A percentile compares a stretch with the other conserved stretches of the same genome.
These are phyloP conservation scores for Amphicarpaea edgeworthii DNA, from an alignment of 306 rosid species.

Conservation along the genomic window DNA sequence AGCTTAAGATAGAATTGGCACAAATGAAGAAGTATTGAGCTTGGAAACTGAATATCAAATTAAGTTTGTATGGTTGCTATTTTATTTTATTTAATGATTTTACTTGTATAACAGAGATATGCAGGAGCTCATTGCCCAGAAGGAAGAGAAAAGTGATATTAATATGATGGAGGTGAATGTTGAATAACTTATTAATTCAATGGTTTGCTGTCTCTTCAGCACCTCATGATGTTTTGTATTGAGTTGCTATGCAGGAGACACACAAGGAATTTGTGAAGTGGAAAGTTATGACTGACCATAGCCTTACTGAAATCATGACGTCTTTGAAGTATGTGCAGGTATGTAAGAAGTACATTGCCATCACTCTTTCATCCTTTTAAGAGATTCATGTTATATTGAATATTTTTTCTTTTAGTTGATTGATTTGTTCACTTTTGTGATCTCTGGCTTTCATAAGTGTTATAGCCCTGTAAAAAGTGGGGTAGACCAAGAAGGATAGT, in stretches of 20 bases:
- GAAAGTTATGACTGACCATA: constrained; percentile 65
- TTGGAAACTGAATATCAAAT: constrained; percentile 38
- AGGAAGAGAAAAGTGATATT: constrained; percentile 53
- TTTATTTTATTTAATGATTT: constrained; percentile 39
- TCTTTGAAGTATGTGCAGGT: constrained; percentile 85
- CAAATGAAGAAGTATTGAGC: constrained; percentile 73
- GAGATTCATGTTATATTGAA: constrained; percentile 31
- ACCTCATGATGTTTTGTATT: constrained; percentile 32
- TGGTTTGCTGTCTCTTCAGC: constrained; percentile 26
- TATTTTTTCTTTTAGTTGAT: constrained; percentile 1
- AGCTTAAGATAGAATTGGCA: constrained; percentile 68
- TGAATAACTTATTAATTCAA: constrained; percentile 37
- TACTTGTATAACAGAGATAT: constrained; percentile 69
- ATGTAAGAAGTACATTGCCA: constrained; percentile 28
- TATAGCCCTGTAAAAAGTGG: constrained; percentile 3
- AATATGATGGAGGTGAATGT: constrained; percentile 61
- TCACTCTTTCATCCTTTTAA: constrained; percentile 8
- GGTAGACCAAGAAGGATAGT: not conserved
- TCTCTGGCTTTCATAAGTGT: constrained; percentile 3
- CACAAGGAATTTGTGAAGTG: constrained; percentile 68
- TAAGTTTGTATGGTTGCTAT: constrained; percentile 38
- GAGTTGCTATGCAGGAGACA: constrained; percentile 52
- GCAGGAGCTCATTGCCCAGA: constrained; percentile 63
- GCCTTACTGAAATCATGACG: constrained; percentile 60
- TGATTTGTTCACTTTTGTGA: constrained; percentile 1